phyloP scores from a whole-genome alignment of 495 filamentous ascomycete genomes.

The Penicillium arizonense region DNA sequence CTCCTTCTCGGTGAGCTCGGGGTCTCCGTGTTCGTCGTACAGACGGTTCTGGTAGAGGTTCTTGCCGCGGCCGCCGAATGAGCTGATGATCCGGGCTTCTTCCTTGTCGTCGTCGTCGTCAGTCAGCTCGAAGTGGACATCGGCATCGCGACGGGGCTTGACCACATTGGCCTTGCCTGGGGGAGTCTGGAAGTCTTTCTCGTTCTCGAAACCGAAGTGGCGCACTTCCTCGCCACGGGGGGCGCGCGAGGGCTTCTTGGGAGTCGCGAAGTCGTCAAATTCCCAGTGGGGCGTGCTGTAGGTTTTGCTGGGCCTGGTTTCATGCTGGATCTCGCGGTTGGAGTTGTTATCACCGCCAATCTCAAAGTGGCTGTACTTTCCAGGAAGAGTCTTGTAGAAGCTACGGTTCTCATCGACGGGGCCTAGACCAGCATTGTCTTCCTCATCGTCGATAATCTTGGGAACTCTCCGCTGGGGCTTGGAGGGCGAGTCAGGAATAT shows the following conservation, averaged over 20 bases:
- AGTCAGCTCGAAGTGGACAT: constrained; percentile 73
- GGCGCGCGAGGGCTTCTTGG: constrained; percentile 64
- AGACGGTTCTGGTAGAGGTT: constrained; percentile 76
- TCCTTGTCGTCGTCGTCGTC: constrained; percentile 40
- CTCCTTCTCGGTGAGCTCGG: constrained; percentile 23
- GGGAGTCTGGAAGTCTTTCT: constrained; percentile 57
- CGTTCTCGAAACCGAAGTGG: constrained; percentile 73
- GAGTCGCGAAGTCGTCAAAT: constrained; percentile 83
- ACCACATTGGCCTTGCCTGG: constrained; percentile 50
- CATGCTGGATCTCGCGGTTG: constrained; percentile 35
- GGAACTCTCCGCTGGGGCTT: constrained; percentile 61
- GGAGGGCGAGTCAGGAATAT: constrained; percentile 47
- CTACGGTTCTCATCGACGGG: constrained; percentile 37
- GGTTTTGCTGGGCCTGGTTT: constrained; percentile 43
- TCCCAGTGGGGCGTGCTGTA: constrained; percentile 74
- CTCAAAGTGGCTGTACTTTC: constrained; percentile 86
- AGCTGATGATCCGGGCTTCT: constrained; percentile 36
- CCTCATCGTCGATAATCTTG: constrained; percentile 65
- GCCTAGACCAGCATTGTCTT: constrained; percentile 13
- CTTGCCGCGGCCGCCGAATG: constrained; percentile 59
- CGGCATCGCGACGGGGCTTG: constrained; percentile 74
- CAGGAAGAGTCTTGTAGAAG: constrained; percentile 59
- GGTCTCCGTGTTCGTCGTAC: constrained; percentile 52
- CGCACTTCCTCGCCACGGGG: constrained; percentile 53
- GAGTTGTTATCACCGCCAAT: constrained; percentile 60